Percentiles rank a stretch among this genome's conserved stretches.
Conservation (phyloP, 1,284 basidiomycete species). For the Clitocybe nebularis region DNA sequence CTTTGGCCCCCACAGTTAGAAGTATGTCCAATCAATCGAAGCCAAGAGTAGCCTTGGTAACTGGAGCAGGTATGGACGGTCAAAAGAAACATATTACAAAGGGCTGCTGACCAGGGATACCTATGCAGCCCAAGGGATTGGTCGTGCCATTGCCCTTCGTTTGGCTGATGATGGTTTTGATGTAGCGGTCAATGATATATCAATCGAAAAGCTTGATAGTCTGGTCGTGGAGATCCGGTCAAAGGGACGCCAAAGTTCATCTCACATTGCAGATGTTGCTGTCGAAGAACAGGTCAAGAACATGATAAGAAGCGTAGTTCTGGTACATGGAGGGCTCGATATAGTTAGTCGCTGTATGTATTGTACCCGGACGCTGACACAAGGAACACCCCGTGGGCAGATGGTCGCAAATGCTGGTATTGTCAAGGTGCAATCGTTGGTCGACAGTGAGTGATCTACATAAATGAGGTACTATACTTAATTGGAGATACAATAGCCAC, state of each 20-base stretch:
- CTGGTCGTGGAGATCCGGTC: slow-evolving; percentile 21
- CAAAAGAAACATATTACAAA: too few species aligned
- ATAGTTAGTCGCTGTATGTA: slow-evolving; percentile 25
- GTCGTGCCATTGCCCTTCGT: slow-evolving; percentile 15
- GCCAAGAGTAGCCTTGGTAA: too few species aligned
- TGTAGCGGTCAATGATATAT: slow-evolving; percentile 16
- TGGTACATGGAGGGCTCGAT: slow-evolving; percentile 30
- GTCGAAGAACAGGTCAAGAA: slow-evolving; percentile 31
- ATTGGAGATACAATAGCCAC: background rate
- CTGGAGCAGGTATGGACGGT: too few species aligned
- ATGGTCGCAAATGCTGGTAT: background rate
- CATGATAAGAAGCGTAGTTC: slow-evolving; percentile 27
- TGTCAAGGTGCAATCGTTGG: background rate
- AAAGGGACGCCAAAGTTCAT: slow-evolving; percentile 18
- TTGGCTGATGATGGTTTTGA: slow-evolving; percentile 18
- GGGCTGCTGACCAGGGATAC: too few species aligned
- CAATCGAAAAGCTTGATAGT: slow-evolving; percentile 3
- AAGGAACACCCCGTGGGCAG: background rate
- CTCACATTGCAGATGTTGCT: slow-evolving; percentile 28
- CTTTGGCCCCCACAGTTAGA: too few species aligned
- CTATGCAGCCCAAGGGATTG: too few species aligned
- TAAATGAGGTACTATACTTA: background rate
- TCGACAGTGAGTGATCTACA: background rate
- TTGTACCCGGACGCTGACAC: background rate
- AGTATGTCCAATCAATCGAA: too few species aligned